These are phyloP conservation scores for Paracoccidioides lutzii DNA, from an alignment of 2,329 filamentous ascomycete genomes.

Conservation along the genomic window DNA sequence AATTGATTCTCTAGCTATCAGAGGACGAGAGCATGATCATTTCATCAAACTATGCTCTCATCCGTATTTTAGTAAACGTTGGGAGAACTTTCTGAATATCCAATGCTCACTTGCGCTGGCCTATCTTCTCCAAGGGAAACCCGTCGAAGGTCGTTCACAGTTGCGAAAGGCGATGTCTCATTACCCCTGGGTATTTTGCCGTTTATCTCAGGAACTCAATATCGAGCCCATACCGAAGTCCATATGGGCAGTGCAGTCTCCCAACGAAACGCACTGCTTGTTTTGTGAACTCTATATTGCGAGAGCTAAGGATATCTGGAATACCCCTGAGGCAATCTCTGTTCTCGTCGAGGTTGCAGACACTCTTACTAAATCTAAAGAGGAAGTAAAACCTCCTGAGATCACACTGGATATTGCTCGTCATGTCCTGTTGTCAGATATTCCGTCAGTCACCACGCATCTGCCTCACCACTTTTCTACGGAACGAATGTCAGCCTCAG, in stretches of 20 bases:
- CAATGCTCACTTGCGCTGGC: conserved; percentile 67
- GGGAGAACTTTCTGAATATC: conserved; percentile 53
- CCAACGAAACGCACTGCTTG: conserved; percentile 52
- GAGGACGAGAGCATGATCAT: conserved; percentile 62
- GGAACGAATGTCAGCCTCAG: conserved; percentile 58
- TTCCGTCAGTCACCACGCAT: conserved; percentile 54
- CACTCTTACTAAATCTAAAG: conserved; percentile 34
- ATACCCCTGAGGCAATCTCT: conserved; percentile 55
- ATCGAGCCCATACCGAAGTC: conserved; percentile 62
- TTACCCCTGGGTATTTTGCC: conserved; percentile 73
- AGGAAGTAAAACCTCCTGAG: conserved; percentile 32
- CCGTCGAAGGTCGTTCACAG: conserved; percentile 49
- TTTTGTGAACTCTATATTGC: conserved; percentile 64
- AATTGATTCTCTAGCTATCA: conserved; percentile 73
- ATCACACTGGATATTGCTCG: conserved; percentile 51
- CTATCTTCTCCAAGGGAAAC: conserved; percentile 56
- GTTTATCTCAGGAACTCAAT: conserved; percentile 67
- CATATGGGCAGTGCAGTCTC: conserved; percentile 67
- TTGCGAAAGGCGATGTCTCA: conserved; percentile 56
- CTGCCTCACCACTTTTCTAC: conserved; percentile 55
- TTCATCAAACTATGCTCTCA: conserved; percentile 55
- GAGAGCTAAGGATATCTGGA: conserved; percentile 74
- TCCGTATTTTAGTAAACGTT: conserved; percentile 37
- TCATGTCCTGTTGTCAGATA: conserved; percentile 66
- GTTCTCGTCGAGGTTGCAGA: conserved; percentile 59